Conservation (phyloP, 2,329 filamentous ascomycete species). For the Epichloe coenophiala region DNA sequence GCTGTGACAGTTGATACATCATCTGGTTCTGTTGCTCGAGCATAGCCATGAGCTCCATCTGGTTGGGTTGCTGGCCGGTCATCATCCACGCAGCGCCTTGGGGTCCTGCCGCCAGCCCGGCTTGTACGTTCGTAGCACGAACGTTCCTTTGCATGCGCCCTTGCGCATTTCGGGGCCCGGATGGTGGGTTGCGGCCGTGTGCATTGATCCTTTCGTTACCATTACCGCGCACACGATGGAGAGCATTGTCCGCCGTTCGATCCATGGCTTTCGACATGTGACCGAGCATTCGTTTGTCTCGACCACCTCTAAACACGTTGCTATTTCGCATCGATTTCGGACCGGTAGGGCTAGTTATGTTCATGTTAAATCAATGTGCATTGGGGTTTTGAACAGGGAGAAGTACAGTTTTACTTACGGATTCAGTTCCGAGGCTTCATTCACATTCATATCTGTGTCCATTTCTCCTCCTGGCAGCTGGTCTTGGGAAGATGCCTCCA, state of each 20-base stretch:
- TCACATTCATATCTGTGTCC: slow-evolving; percentile 62
- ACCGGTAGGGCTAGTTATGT: slow-evolving; percentile 61
- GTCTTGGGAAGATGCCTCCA: slow-evolving; percentile 21
- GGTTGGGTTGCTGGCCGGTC: slow-evolving; percentile 30
- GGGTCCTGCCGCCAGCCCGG: slow-evolving; percentile 29
- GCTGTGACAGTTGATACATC: slow-evolving; percentile 63
- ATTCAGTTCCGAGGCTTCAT: slow-evolving; percentile 35
- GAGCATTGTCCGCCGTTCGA: slow-evolving; percentile 55
- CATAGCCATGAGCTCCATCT: slow-evolving; percentile 55
- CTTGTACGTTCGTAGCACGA: slow-evolving; percentile 34
- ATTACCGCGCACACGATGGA: slow-evolving; percentile 66
- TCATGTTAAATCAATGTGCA: background rate
- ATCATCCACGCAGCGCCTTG: slow-evolving; percentile 34
- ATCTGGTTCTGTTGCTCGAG: slow-evolving; percentile 79
- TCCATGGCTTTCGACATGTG: slow-evolving; percentile 78
- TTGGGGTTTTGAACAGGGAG: background rate
- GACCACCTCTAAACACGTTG: slow-evolving; percentile 36
- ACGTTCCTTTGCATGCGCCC: slow-evolving; percentile 32
- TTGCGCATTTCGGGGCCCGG: slow-evolving; percentile 51
- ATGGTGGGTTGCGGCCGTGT: slow-evolving; percentile 56
- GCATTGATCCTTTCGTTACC: slow-evolving; percentile 72
- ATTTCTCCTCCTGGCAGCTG: slow-evolving; percentile 28
- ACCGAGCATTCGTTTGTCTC: slow-evolving; percentile 72
- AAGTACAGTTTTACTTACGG: slow-evolving; percentile 35
- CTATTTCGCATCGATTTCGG: slow-evolving; percentile 88